phyloP scores from a whole-genome alignment of 345 rosid species.

The Durio zibethinus region DNA sequence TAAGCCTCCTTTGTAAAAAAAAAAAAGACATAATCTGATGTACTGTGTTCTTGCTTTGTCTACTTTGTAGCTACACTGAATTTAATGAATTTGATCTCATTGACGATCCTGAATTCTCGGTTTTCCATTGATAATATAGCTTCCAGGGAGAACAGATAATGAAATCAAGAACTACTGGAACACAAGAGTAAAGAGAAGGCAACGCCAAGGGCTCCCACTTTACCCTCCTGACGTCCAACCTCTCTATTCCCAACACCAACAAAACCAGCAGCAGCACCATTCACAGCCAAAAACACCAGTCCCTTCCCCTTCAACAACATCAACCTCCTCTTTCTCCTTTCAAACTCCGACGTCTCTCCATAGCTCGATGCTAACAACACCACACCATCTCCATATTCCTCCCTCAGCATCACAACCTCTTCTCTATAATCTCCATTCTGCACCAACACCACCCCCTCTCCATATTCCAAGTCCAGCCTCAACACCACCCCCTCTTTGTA shows the following conservation, averaged over 20 bases:
- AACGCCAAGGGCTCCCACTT: constrained; percentile 64
- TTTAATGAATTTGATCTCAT: neutral
- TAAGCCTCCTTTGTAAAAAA: too few species aligned
- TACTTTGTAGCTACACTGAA: neutral
- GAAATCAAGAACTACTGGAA: constrained; percentile 82
- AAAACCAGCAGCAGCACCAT: constrained; percentile 16
- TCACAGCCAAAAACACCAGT: constrained; percentile 19
- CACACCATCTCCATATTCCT: neutral
- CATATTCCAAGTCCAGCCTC: neutral
- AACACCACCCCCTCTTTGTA: constrained; percentile 20
- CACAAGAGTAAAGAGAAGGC: constrained; percentile 59
- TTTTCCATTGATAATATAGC: neutral
- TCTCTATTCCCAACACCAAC: constrained; percentile 18
- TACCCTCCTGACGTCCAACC: constrained; percentile 55
- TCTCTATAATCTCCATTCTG: neutral
- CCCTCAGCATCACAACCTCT: neutral
- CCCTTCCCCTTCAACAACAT: constrained; percentile 20
- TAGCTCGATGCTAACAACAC: neutral
- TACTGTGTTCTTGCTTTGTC: neutral
- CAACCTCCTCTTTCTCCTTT: constrained; percentile 27
- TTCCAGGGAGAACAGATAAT: constrained; percentile 51
- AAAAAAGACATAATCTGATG: neutral
- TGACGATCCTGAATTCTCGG: neutral
- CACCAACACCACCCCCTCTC: neutral
- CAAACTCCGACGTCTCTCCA: constrained; percentile 19